These are phyloP conservation scores for Rubus parviflorus DNA, from an alignment of 306 rosid species.

Conservation along the genomic window DNA sequence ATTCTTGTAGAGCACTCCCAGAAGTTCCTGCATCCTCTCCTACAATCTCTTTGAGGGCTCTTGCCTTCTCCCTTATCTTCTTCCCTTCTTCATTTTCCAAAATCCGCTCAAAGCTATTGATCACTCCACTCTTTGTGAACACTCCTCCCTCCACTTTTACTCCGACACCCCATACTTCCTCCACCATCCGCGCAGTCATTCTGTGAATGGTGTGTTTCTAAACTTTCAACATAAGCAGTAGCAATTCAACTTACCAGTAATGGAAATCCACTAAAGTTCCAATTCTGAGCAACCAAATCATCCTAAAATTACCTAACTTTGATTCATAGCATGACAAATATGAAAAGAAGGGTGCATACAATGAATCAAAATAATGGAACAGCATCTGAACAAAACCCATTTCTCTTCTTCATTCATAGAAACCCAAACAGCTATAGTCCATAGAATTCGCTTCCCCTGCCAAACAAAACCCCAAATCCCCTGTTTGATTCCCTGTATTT, in stretches of 20 bases:
- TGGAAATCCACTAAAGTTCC: neutral
- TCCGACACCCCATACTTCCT: constrained; percentile 46
- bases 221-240: neutral
- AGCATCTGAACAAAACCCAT: neutral
- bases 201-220: constrained; percentile 20
- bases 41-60: constrained; percentile 16
- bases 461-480: neutral
- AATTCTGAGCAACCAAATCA: neutral
- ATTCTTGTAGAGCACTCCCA: constrained; percentile 33
- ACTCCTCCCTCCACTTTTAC: constrained; percentile 41
- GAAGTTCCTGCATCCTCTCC: constrained; percentile 25
- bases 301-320: neutral
- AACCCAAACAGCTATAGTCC: too few species aligned
- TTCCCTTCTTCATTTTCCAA: constrained; percentile 39
- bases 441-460: too few species aligned
- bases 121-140: constrained; percentile 40
- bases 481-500: too few species aligned
- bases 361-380: neutral
- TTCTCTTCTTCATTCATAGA: neutral
- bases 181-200: constrained; percentile 38
- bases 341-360: neutral
- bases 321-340: neutral
- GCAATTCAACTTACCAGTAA: neutral
- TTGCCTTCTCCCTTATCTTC: constrained; percentile 31
- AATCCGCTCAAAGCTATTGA: constrained; percentile 39